A percentile compares a stretch with the other conserved stretches of the same genome.
phyloP scores from a whole-genome alignment of 345 rosid species.

The Gynandropsis gynandra region DNA sequence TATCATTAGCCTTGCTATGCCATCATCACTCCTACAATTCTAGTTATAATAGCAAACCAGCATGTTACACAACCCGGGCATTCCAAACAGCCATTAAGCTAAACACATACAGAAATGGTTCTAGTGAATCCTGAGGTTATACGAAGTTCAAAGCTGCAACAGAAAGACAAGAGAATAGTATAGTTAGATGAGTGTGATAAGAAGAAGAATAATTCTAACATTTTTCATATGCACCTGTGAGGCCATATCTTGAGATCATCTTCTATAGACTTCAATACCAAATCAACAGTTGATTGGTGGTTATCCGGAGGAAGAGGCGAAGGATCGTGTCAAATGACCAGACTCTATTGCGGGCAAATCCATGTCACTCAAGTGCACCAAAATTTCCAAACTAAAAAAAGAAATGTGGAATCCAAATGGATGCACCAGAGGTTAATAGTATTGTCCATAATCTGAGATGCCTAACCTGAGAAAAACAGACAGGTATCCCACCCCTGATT shows the following conservation, averaged over 20 bases:
- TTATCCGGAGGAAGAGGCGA: constrained; percentile 66
- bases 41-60: too few relatives aligned
- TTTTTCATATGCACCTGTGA: constrained; percentile 39
- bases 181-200: not conserved
- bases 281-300: constrained; percentile 69
- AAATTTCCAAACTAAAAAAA: constrained; percentile 63
- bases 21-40: too few relatives aligned
- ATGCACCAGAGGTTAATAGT: not conserved
- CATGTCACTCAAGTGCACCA: constrained; percentile 79
- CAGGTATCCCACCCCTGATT: constrained; percentile 69
- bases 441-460: constrained; percentile 15
- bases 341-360: constrained; percentile 72
- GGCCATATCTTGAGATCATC: constrained; percentile 83
- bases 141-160: constrained; percentile 81
- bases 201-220: constrained; percentile 3
- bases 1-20: too few relatives aligned
- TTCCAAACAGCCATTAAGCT: too few relatives aligned
- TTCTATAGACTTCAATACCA: constrained; percentile 62
- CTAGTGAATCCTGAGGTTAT: too few relatives aligned
- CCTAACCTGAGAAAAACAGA: constrained; percentile 84
- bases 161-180: constrained; percentile 3
- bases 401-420: not conserved
- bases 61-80: too few relatives aligned
- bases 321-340: constrained; percentile 79
- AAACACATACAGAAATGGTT: too few relatives aligned